Evolutionary conservation across 257 asterid species (phyloP), one percentile per base, ranked within the genome.

Genomic region (Fraxinus excelsior): DNA sequence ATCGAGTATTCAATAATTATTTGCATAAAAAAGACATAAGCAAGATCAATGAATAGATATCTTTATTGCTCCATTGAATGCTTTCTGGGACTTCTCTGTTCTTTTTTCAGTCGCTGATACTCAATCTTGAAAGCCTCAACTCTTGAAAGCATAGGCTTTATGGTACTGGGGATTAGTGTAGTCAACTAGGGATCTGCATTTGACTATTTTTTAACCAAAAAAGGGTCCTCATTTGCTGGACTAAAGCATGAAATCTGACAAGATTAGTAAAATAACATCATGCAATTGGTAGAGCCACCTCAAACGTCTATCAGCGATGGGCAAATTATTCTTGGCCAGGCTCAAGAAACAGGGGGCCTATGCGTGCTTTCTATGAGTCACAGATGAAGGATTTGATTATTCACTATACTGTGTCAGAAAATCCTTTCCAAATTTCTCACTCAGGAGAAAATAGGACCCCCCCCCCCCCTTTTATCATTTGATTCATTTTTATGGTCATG

Each of bases 321-420:
- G n/a, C n/a, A n/a, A n/a, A n/a, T n/a, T n/a, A n/a, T n/a, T n/a
- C n/a, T n/a, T n/a, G n/a, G n/a, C n/a, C n/a, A n/a, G n/a, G n/a
- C n/a, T n/a, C n/a, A n/a, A n/a, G n/a, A n/a, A n/a, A n/a, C n/a
- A n/a, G n/a, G n/a, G n/a, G n/a, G n/a, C n/a, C 68, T 78, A 73
- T 35, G 34, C 72, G 53, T 75, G 80, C 70, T 70, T 76, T 71
- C 80, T 16, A 44, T 38, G 60, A 23, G 75, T 76, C 81, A 79
- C 84, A 80, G 84, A 53, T 26, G 19, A 53, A 29, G 80, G 91
- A 88, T 81, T 83, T 83, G 87, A 83, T 79, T 53, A 26, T 44
- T 78, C 86, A 85, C 81, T 29, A 18, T 78, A 71, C 78, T 79
- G 83, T 23, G 32, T 77, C 74, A 69, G 40, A 60, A 44, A 44